Base-by-base conservation (phyloP, 495 filamentous ascomycete genomes). In the Saxophila tyrrhenica region DNA sequence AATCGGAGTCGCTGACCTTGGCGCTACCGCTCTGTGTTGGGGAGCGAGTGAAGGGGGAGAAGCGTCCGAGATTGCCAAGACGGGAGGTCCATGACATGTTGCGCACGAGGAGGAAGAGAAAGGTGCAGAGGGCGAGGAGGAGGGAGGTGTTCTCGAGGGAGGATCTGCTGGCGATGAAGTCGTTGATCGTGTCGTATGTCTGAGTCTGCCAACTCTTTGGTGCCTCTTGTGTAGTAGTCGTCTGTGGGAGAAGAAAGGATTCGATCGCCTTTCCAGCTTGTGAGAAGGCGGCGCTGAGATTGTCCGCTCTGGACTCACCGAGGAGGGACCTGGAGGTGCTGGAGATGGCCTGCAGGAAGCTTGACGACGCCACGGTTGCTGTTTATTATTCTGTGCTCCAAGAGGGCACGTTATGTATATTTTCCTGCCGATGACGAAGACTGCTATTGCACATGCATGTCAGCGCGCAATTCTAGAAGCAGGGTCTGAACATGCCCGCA, bases 1-100 rank as follows among this genome's bases (percentile, higher is more conserved):
- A 94, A 63, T 91, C 85, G 11, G 76, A 78, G 48, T 90, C 86
- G 64, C 77, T 83, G 57, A 92, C 81, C 56, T 81, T 52, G 38
- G 56, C 45, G n/a, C 25, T 19, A 23, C 38, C 44, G 42, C n/a
- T 41, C 2, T 19, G 70, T 65, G 52, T 65, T 11, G 61, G 57
- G 15, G 57, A 60, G 48, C 65, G 63, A 25, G 72, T 70, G 62
- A 75, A 76, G 13, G 74, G 74, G 1, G 70, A 73, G 52, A 75
- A 70, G 51, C 71, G 64, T 23, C 71, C 64, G 2, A 59, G 58
- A 54, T 76, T 77, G 50, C 64, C 67, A 41, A 77, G 66, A 65
- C 77, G 81, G 59, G 75, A 76, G 67, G 78, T 78, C 69, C 83
- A 80, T 55, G 75, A 78, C 83, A 86, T 84, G 57, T 66, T 74